phyloP scores from a whole-genome alignment of 768 basidiomycete genomes.

The Lentinula lateritia region DNA sequence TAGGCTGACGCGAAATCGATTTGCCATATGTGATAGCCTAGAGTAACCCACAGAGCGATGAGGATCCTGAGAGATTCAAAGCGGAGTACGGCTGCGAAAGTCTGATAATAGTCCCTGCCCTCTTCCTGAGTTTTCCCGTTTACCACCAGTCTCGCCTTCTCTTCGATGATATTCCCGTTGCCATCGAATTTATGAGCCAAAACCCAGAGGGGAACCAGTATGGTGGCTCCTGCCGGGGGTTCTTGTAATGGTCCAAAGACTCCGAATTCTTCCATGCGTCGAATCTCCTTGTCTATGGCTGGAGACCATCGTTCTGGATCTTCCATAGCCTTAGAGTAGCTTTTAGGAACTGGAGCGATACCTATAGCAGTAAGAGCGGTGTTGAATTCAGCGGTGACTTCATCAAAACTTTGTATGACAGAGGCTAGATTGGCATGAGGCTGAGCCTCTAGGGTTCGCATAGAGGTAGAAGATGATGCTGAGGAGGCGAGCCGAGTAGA shows the following conservation, averaged over 20 bases:
- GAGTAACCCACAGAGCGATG: constrained; percentile 9
- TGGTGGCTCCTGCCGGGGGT: not conserved
- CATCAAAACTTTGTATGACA: not conserved
- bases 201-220: not conserved
- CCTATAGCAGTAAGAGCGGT: not conserved
- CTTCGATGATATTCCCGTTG: constrained; percentile 19
- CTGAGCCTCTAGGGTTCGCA: no score
- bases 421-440: no score
- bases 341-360: not conserved
- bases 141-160: constrained; percentile 17
- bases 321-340: not conserved
- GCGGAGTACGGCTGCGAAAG: constrained; percentile 17
- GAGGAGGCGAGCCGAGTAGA: no score
- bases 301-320: not conserved
- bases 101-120: constrained; percentile 27
- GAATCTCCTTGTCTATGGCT: not conserved
- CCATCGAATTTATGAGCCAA: constrained; percentile 3
- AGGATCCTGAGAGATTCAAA: constrained; percentile 14
- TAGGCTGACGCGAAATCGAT: constrained; percentile 1
- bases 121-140: constrained; percentile 26
- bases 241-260: not conserved
- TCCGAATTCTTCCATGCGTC: not conserved
- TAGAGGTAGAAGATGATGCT: no score
- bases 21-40: constrained; percentile 4
- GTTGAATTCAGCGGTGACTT: not conserved